A percentile compares a stretch with the other conserved stretches of the same genome.
Evolutionary conservation across 2,329 filamentous ascomycete species (phyloP).

Genomic region (Hymenoscyphus repandus): DNA sequence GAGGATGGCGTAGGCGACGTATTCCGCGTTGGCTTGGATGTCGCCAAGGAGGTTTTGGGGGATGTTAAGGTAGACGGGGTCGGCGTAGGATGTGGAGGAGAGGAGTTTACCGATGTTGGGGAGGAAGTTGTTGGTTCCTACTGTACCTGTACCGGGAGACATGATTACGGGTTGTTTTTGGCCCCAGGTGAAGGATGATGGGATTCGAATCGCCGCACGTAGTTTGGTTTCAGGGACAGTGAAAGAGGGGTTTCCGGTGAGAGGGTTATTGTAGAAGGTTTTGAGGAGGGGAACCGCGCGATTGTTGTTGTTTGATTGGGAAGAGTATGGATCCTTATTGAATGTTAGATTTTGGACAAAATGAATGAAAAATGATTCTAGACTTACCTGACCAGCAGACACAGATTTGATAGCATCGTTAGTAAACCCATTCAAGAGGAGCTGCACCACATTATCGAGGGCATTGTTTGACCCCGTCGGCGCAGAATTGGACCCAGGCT

Average conservation of each 20-base stretch:
- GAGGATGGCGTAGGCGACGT: conserved; percentile 53
- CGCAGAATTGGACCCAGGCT: not conserved
- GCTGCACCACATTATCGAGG: conserved; percentile 10
- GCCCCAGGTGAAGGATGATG: conserved; percentile 42
- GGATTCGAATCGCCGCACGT: conserved; percentile 48
- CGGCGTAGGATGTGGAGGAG: conserved; percentile 36
- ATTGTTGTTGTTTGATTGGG: conserved; percentile 10
- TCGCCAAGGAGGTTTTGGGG: conserved; percentile 43
- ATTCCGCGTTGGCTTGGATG: conserved; percentile 47
- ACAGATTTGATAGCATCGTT: conserved; percentile 11
- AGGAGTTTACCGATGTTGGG: conserved; percentile 46
- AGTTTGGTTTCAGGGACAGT: conserved; percentile 27
- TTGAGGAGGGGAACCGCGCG: conserved; percentile 31
- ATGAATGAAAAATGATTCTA: not conserved
- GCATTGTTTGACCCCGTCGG: conserved; percentile 12
- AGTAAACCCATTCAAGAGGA: conserved; percentile 17
- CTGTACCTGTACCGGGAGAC: conserved; percentile 42
- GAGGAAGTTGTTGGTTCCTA: conserved; percentile 34
- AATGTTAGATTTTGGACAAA: not conserved
- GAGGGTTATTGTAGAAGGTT: conserved; percentile 23
- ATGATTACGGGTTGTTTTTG: conserved; percentile 28
- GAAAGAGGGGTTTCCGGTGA: conserved; percentile 20
- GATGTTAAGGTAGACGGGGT: conserved; percentile 52
- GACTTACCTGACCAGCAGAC: conserved; percentile 6
- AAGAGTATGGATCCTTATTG: not conserved